Conservation (phyloP, 2,329 filamentous ascomycete genomes). For the Harringtonia aguacate region DNA sequence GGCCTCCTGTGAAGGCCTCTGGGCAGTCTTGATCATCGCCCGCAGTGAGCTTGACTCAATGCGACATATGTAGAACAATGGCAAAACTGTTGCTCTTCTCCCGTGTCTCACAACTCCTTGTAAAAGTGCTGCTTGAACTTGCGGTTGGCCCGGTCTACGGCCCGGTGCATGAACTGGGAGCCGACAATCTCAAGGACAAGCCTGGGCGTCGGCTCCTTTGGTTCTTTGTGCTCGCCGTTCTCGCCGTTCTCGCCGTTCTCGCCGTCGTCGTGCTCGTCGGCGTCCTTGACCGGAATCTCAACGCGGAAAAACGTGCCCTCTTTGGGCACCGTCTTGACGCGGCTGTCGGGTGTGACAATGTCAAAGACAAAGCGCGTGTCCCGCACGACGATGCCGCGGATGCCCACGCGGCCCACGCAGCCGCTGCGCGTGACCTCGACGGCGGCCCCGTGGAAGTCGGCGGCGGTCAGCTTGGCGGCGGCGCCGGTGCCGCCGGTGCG, state of each 20-base stretch:
- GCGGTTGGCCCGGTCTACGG: slow-evolving; percentile 75
- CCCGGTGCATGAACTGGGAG: slow-evolving; percentile 72
- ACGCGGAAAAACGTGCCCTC: slow-evolving; percentile 81
- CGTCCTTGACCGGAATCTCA: slow-evolving; percentile 36
- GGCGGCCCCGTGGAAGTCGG: slow-evolving; percentile 83
- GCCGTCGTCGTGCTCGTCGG: slow-evolving; percentile 11
- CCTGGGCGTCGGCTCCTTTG: slow-evolving; percentile 10
- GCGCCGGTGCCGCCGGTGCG: slow-evolving; percentile 45
- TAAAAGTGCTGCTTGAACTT: slow-evolving; percentile 86
- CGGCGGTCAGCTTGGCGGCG: slow-evolving; percentile 68
- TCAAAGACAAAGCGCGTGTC: slow-evolving; percentile 84
- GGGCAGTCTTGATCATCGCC: too few relatives aligned
- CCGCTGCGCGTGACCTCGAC: slow-evolving; percentile 73
- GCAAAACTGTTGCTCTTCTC: too few relatives aligned
- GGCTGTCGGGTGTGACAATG: slow-evolving; percentile 61
- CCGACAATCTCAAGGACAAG: slow-evolving; percentile 79
- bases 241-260: too few relatives aligned
- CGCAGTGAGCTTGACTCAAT: too few relatives aligned
- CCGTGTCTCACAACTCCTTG: slow-evolving; percentile 51
- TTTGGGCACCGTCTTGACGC: slow-evolving; percentile 75
- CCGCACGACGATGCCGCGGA: slow-evolving; percentile 77
- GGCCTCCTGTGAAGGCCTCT: too few relatives aligned
- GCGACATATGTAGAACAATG: too few relatives aligned
- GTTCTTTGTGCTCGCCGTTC: slow-evolving; percentile 2
- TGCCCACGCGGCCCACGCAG: slow-evolving; percentile 72